phyloP scores from a whole-genome alignment of 371 early-diverging fungal species.

The Smittium culicis region DNA sequence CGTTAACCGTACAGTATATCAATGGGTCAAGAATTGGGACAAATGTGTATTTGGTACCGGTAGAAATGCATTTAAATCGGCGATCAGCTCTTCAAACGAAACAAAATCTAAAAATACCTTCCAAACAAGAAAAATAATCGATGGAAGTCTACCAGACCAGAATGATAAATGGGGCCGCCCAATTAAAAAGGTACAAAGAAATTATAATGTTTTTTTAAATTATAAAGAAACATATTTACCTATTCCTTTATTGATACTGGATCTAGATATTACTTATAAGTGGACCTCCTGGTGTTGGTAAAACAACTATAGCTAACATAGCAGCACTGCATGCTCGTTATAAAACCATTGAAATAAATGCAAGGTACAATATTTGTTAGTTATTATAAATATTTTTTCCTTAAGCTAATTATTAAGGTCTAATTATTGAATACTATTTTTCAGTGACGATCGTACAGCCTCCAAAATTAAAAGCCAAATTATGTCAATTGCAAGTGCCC shows the following conservation, averaged over 20 bases:
- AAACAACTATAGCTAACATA: slow-evolving; percentile 95
- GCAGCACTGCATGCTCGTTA: slow-evolving; percentile 87
- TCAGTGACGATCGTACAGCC: slow-evolving; percentile 87
- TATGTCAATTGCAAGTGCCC: slow-evolving; percentile 56
- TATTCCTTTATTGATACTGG: too few species aligned
- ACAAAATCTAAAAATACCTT: background rate
- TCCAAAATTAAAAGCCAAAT: slow-evolving; percentile 55
- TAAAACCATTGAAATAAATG: slow-evolving; percentile 91
- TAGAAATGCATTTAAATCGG: slow-evolving; percentile 12
- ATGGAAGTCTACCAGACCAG: background rate
- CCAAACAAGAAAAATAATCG: too few species aligned
- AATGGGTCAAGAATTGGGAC: slow-evolving; percentile 95
- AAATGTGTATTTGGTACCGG: slow-evolving; percentile 71
- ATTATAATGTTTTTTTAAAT: too few species aligned
- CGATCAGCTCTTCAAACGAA: background rate
- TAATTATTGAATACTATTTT: background rate
- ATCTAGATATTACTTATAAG: slow-evolving; percentile 63
- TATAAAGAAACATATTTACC: too few species aligned
- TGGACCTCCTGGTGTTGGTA: slow-evolving; percentile 97
- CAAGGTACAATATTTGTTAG: slow-evolving; percentile 32
- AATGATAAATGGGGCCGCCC: slow-evolving; percentile 32
- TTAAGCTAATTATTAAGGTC: background rate
- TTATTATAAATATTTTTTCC: too few species aligned
- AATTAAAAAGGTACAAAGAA: slow-evolving; percentile 48
- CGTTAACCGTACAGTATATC: slow-evolving; percentile 68